Evolutionary conservation across 371 early-diverging fungal genomes (phyloP), one percentile per base, ranked within the genome.

Genomic region (Mucor piriformis): DNA sequence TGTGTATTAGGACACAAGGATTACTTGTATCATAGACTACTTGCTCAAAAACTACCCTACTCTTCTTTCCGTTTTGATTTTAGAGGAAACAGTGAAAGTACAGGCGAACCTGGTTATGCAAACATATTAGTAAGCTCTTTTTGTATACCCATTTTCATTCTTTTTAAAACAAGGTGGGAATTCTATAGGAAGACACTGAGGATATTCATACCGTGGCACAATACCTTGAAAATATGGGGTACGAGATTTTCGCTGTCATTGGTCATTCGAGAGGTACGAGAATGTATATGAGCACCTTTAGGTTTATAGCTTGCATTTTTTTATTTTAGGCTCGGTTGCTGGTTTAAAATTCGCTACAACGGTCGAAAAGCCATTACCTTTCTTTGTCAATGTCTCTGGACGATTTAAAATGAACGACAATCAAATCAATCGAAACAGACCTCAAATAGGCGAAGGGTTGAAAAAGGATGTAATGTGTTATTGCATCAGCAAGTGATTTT

Each of bases 1-100:
- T n/a, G n/a, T n/a, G n/a, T n/a, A n/a, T n/a, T n/a, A 82, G 86
- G 86, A 6, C 86, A 86, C 62, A 86, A 86, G 59, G 82, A 86
- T 52, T 83, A 83, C 57, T 60, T 86, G n/a, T 86, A 76, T 52
- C 86, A 86, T 55, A 70, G 76, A n/a, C 49, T 61, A n/a, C 58
- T 86, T 23, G 81, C 84, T 23, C 63, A 82, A 52, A 53, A 63
- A 40, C 61, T 86, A 7, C 82, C 84, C 1, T 77, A 76, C 54
- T 75, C 83, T 34, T 81, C 74, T 24, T 83, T 83, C 56, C 82
- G 86, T 11, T 82, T 83, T 57, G 86, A 86, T 58, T 83, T 83
- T 58, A 66, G 86, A 21, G 86, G 86, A 10, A 83, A 83, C 55
- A 84, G 84, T 21, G 84, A 86, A 13, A 83, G 83, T 55, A 70